These are phyloP conservation scores for Theileria orientalis DNA, from an alignment of 169 alveolate genomes.

Conservation along the genomic window DNA sequence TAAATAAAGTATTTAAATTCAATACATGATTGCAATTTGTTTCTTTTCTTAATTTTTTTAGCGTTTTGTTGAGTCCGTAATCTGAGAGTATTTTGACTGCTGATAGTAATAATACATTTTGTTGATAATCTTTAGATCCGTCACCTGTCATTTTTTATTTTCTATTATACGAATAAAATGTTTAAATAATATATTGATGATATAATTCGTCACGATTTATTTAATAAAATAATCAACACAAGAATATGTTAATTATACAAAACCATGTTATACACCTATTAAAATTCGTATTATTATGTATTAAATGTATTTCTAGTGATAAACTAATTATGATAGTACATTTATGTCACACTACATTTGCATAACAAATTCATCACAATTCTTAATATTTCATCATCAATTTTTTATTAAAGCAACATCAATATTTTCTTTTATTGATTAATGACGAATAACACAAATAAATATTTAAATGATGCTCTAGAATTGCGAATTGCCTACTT, in stretches of 20 bases:
- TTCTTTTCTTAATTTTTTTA: slow-evolving; percentile 48
- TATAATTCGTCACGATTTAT: background rate
- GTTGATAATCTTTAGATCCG: background rate
- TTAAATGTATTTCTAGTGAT: too few relatives aligned
- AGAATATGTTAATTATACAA: too few relatives aligned
- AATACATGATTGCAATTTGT: slow-evolving; percentile 31
- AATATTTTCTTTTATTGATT: too few relatives aligned
- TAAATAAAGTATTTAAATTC: background rate
- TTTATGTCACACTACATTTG: too few relatives aligned
- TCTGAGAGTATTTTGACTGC: slow-evolving; percentile 59
- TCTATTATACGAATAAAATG: background rate
- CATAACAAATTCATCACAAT: too few relatives aligned
- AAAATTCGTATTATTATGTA: too few relatives aligned
- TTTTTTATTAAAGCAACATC: too few relatives aligned
- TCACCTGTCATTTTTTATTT: slow-evolving; percentile 6
- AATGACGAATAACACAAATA: too few relatives aligned
- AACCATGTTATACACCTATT: background rate
- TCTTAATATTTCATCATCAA: too few relatives aligned
- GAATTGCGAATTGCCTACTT: slow-evolving; percentile 30
- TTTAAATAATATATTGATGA: background rate
- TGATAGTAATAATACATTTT: background rate
- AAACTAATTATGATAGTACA: too few relatives aligned
- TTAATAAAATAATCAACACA: background rate
- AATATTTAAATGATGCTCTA: background rate
- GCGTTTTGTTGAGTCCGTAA: slow-evolving; percentile 36